Evolutionary conservation across 768 basidiomycete genomes (phyloP).

Genomic region (Auricularia auricula-judae): DNA sequence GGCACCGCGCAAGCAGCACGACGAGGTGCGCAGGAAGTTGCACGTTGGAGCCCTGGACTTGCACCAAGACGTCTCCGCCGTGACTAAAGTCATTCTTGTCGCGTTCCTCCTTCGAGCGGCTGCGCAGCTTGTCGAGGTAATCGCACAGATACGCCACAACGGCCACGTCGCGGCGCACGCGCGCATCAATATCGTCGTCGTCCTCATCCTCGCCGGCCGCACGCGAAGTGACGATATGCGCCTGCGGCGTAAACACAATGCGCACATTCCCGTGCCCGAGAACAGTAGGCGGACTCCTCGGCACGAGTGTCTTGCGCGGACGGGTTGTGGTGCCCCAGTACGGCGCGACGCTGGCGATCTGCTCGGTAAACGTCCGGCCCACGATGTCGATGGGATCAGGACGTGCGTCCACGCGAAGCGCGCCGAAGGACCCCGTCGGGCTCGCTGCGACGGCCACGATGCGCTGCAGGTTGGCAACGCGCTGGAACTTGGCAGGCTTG

Average conservation of each 20-base stretch:
- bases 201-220: conserved; percentile 12
- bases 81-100: neutral
- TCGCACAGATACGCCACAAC: conserved; percentile 3
- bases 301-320: neutral
- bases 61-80: conserved; percentile 8
- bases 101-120: neutral
- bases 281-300: neutral
- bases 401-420: conserved; percentile 61
- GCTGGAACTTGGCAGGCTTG: conserved; percentile 54
- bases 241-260: conserved; percentile 15
- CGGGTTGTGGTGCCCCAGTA: conserved; percentile 26
- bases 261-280: conserved; percentile 12
- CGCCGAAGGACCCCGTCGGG: conserved; percentile 80
- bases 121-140: neutral
- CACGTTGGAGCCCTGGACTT: conserved; percentile 16
- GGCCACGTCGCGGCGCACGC: conserved; percentile 25
- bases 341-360: conserved; percentile 57
- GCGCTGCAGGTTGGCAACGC: conserved; percentile 76
- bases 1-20: neutral
- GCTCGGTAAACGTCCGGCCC: conserved; percentile 50
- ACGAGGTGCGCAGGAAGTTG: neutral
- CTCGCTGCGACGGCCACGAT: conserved; percentile 75
- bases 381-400: conserved; percentile 42
- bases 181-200: conserved; percentile 30
- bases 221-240: conserved; percentile 8